Evolutionary conservation across 345 rosid genomes (phyloP).

Genomic region (Conringia planisiliqua): DNA sequence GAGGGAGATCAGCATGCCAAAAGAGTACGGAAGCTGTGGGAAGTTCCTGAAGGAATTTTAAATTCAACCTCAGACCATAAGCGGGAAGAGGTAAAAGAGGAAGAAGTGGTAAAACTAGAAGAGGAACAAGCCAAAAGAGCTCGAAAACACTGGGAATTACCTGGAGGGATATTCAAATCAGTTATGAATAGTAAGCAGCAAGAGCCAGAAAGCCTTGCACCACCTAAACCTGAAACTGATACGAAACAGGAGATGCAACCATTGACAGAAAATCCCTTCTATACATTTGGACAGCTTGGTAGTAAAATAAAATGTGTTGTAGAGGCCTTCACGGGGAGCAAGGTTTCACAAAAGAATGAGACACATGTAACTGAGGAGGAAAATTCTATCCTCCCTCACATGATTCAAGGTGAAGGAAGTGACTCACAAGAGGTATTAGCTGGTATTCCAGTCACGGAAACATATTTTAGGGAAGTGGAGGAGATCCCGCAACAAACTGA

Average conservation of each 20-base stretch:
- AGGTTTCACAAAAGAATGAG: slow-evolving; percentile 32
- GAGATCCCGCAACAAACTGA: slow-evolving; percentile 37
- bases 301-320: slow-evolving; percentile 34
- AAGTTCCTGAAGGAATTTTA: slow-evolving; percentile 21
- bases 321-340: slow-evolving; percentile 37
- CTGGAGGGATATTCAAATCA: slow-evolving; percentile 28
- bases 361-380: slow-evolving; percentile 34
- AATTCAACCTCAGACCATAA: slow-evolving; percentile 29
- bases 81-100: slow-evolving; percentile 36
- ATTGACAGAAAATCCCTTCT: slow-evolving; percentile 32
- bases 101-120: slow-evolving; percentile 34
- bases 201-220: slow-evolving; percentile 34
- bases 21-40: slow-evolving; percentile 34
- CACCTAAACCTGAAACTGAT: slow-evolving; percentile 34
- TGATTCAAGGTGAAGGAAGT: slow-evolving; percentile 36
- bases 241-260: slow-evolving; percentile 29
- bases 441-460: slow-evolving; percentile 30
- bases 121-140: slow-evolving; percentile 38
- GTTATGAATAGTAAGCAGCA: slow-evolving; percentile 27
- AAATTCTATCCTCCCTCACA: slow-evolving; percentile 24
- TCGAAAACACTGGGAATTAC: slow-evolving; percentile 36
- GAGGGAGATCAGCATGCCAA: slow-evolving; percentile 33
- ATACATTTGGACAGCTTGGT: slow-evolving; percentile 35
- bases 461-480: slow-evolving; percentile 32
- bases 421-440: slow-evolving; percentile 27